Percentiles rank a stretch among this genome's conserved stretches.
phyloP scores from a whole-genome alignment of 2,329 filamentous ascomycete genomes.

The Pseudophaeomoniella oleicola region DNA sequence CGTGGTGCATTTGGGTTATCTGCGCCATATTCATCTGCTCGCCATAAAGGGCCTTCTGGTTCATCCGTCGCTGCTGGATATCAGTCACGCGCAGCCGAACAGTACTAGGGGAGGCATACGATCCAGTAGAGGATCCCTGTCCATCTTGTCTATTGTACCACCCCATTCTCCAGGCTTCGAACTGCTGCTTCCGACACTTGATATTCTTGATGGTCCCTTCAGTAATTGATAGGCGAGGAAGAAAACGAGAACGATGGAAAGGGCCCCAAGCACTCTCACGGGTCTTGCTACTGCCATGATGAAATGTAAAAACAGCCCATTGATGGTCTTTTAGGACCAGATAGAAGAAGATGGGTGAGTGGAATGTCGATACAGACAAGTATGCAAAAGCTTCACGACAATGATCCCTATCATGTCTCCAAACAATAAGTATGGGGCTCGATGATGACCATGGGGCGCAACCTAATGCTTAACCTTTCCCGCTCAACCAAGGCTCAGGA shows the following conservation, averaged over 20 bases:
- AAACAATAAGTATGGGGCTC: no score
- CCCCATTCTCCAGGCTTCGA: conserved; percentile 21
- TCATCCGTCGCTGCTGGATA: conserved; percentile 57
- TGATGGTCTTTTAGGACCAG: no score
- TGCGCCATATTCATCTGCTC: conserved; percentile 64
- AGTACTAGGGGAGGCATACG: conserved; percentile 39
- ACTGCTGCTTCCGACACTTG: conserved; percentile 8
- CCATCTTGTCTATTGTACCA: conserved; percentile 39
- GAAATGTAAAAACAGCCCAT: no score
- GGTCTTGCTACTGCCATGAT: conserved; percentile 74
- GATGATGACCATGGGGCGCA: no score
- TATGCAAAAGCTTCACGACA: no score
- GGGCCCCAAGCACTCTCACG: conserved; percentile 61
- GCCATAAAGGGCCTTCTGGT: conserved; percentile 60
- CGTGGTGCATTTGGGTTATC: conserved; percentile 62
- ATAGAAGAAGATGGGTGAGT: no score
- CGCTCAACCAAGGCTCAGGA: no score
- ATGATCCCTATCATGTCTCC: no score
- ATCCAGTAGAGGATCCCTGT: conserved; percentile 73
- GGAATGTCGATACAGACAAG: no score
- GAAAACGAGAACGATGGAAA: conserved; percentile 57
- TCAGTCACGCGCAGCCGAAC: conserved; percentile 7
- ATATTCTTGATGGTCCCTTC: conserved; percentile 35
- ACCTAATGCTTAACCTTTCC: no score
- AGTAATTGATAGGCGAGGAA: conserved; percentile 69